Evolutionary conservation across 2,329 filamentous ascomycete genomes (phyloP).

Genomic region (Bimuria novae-zelandiae): DNA sequence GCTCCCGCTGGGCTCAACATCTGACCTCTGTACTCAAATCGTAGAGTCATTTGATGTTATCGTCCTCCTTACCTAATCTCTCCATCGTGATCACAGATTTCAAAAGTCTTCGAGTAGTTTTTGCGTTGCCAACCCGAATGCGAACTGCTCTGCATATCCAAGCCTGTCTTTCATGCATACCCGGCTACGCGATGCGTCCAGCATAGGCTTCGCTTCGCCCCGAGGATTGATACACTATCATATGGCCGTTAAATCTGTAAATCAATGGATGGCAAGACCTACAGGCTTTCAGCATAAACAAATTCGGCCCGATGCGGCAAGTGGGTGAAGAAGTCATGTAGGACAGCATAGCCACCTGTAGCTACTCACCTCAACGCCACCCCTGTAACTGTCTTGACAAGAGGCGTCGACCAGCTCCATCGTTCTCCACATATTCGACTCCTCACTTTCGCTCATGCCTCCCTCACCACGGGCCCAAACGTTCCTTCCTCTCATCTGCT

Average conservation of each 20-base stretch:
- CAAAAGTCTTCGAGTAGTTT: not conserved
- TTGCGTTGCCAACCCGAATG: not conserved
- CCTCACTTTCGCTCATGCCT: not conserved
- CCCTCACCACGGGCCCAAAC: not conserved
- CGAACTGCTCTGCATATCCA: not conserved
- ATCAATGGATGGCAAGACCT: too few species aligned
- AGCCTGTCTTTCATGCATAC: too few species aligned
- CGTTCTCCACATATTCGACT: not conserved
- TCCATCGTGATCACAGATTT: too few species aligned
- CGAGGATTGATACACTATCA: too few species aligned
- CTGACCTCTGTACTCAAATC: too few species aligned
- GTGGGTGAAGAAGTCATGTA: not conserved
- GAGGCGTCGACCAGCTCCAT: not conserved
- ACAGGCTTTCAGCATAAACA: too few species aligned
- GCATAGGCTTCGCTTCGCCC: not conserved
- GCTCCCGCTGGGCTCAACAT: too few species aligned
- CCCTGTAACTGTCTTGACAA: not conserved
- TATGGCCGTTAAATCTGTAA: too few species aligned
- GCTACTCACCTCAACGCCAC: not conserved
- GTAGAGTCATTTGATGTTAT: too few species aligned
- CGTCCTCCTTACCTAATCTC: too few species aligned
- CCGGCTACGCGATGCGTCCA: conserved; percentile 1
- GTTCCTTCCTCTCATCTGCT: not conserved
- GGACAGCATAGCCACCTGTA: not conserved
- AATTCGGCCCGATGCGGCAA: too few species aligned